These are phyloP conservation scores for Fusarium praegraminearum DNA, from an alignment of 2,329 filamentous ascomycete genomes.

Conservation along the genomic window DNA sequence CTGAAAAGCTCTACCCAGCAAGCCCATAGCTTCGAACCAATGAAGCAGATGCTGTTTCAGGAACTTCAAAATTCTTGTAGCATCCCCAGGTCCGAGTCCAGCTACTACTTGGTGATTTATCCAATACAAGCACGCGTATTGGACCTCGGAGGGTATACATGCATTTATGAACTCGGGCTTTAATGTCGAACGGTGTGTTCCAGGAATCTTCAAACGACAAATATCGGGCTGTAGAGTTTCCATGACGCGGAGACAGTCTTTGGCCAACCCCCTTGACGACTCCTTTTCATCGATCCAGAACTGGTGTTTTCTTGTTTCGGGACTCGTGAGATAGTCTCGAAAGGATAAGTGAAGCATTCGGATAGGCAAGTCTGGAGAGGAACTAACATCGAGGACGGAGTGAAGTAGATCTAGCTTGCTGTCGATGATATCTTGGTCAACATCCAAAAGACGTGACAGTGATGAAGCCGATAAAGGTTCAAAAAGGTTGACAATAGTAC, in stretches of 20 bases:
- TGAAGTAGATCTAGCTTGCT: constrained; percentile 35
- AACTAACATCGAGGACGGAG: constrained; percentile 21
- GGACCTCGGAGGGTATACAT: not conserved
- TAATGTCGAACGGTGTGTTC: not conserved
- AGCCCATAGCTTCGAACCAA: not conserved
- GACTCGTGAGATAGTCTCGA: constrained; percentile 54
- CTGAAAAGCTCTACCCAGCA: rapidly evolving
- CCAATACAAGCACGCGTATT: constrained; percentile 2
- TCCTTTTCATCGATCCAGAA: constrained; percentile 55
- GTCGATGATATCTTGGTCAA: constrained; percentile 19
- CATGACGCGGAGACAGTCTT: not conserved
- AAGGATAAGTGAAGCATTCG: constrained; percentile 49
- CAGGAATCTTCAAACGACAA: not conserved
- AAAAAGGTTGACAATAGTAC: constrained; percentile 43
- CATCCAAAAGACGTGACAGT: constrained; percentile 16
- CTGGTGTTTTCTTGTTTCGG: constrained; percentile 39
- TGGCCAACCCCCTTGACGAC: rapidly evolving
- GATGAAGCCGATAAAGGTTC: constrained; percentile 37
- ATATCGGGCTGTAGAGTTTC: not conserved
- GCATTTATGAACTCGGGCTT: not conserved
- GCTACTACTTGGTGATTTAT: not conserved
- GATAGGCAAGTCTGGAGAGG: not conserved
- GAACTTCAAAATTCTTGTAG: rapidly evolving
- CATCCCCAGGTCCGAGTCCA: not conserved
- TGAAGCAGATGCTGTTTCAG: not conserved